A percentile compares a stretch with the other conserved stretches of the same genome.
Conservation (phyloP, 805 yeast genomes). For the Ogataea methanolica region DNA sequence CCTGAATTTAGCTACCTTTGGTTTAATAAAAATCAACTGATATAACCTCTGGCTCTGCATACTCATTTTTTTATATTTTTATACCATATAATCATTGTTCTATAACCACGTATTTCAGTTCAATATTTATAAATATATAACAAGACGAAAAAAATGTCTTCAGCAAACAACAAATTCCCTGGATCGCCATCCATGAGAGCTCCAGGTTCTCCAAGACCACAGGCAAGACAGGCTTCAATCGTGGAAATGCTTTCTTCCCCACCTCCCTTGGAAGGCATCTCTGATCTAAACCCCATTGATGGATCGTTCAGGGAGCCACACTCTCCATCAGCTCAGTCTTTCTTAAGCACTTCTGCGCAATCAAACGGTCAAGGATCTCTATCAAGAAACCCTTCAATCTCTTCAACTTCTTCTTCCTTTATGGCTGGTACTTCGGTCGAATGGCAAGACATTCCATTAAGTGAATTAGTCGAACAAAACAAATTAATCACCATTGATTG, state of each 20-base stretch:
- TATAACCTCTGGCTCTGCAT: too few relatives aligned
- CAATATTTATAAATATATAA: too few relatives aligned
- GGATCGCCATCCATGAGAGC: conserved; percentile 35
- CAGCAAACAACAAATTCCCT: conserved; percentile 26
- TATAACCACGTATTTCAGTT: too few relatives aligned
- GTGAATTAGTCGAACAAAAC: conserved; percentile 73
- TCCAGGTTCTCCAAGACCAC: conserved; percentile 28
- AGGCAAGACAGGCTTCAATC: conserved; percentile 58
- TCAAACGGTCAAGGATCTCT: conserved; percentile 9
- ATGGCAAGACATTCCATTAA: conserved; percentile 70
- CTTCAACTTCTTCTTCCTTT: conserved; percentile 26
- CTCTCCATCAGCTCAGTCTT: conserved; percentile 10
- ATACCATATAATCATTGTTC: too few relatives aligned
- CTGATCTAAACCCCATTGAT: conserved; percentile 12
- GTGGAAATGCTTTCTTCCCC: conserved; percentile 75
- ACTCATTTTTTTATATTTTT: too few relatives aligned
- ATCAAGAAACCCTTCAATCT: conserved; percentile 36
- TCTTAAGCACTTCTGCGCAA: conserved; percentile 3
- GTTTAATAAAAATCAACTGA: too few relatives aligned
- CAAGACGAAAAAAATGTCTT: conserved; percentile 9
- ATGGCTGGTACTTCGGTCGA: conserved; percentile 35
- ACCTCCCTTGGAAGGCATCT: conserved; percentile 48
- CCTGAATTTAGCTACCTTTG: too few relatives aligned
- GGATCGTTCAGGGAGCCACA: conserved; percentile 10
- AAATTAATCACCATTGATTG: conserved; percentile 69